Percentiles rank a stretch among this genome's conserved stretches.
Evolutionary conservation across 331 rosid species (phyloP).

Genomic region (Quercus tomentella): DNA sequence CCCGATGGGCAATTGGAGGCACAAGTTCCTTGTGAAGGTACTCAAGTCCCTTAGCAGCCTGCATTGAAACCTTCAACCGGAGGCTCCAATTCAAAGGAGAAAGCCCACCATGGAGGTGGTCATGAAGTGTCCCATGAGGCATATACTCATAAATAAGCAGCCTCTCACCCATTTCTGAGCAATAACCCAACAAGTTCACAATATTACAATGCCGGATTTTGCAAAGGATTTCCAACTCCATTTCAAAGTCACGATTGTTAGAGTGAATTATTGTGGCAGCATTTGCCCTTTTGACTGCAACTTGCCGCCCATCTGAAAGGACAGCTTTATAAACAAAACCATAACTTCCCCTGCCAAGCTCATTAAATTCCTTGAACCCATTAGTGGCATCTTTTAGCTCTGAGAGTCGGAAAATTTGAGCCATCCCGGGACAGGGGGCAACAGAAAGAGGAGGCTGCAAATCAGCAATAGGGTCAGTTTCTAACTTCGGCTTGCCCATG

Average conservation of each 20-base stretch:
- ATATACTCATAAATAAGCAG: constrained; percentile 84
- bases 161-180: constrained; percentile 97
- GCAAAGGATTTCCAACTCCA: constrained; percentile 83
- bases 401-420: constrained; percentile 87
- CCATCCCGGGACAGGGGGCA: constrained; percentile 63
- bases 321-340: constrained; percentile 93
- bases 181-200: constrained; percentile 85
- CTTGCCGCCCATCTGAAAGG: constrained; percentile 71
- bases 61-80: constrained; percentile 67
- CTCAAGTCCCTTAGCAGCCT: constrained; percentile 79
- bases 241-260: constrained; percentile 75
- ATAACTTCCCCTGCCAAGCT: constrained; percentile 90
- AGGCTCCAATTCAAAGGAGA: constrained; percentile 78
- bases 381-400: constrained; percentile 92
- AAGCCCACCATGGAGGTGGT: constrained; percentile 91
- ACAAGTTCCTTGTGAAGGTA: constrained; percentile 71
- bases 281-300: constrained; percentile 90
- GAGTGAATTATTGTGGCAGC: constrained; percentile 93
- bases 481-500: constrained; percentile 52
- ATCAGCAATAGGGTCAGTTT: constrained; percentile 38
- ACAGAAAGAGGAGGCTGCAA: constrained; percentile 31
- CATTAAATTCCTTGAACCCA: constrained; percentile 92
- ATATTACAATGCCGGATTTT: constrained; percentile 71
- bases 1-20: constrained; percentile 70
- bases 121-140: constrained; percentile 87